phyloP scores from a whole-genome alignment of 106 monocot genomes.

The Ottelia alismoides region DNA sequence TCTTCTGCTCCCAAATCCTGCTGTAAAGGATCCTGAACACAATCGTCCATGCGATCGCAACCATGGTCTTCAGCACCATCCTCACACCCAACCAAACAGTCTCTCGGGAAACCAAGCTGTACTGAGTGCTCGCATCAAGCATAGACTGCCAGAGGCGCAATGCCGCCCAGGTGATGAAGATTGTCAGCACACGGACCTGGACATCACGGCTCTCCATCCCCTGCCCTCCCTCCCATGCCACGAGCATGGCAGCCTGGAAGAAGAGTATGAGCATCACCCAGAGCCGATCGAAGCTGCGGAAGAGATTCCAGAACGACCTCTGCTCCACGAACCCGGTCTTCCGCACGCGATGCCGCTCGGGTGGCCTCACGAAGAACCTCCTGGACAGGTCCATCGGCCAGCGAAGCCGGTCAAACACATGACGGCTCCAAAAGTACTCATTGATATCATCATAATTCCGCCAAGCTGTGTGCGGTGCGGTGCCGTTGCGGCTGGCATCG shows the following conservation, averaged over 20 bases:
- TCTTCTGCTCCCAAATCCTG: constrained; percentile 16
- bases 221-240: constrained; percentile 26
- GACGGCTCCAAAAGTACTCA: constrained; percentile 20
- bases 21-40: constrained; percentile 14
- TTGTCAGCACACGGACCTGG: constrained; percentile 8
- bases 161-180: constrained; percentile 21
- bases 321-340: constrained; percentile 22
- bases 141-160: constrained; percentile 14
- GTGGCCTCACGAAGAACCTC: constrained; percentile 9
- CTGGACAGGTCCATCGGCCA: constrained; percentile 9
- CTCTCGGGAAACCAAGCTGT: constrained; percentile 18
- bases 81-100: constrained; percentile 7
- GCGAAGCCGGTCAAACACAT: constrained; percentile 1
- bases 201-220: constrained; percentile 9
- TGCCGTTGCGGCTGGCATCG: constrained; percentile 21
- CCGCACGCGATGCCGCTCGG: constrained; percentile 9
- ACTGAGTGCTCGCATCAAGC: constrained; percentile 20
- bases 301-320: constrained; percentile 21
- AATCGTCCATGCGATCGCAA: constrained; percentile 8
- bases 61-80: constrained; percentile 14
- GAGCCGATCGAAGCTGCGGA: constrained; percentile 16
- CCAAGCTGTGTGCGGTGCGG: constrained; percentile 19
- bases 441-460: constrained; percentile 26
- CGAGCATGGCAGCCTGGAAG: constrained; percentile 11
- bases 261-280: constrained; percentile 22